Conservation (phyloP, 441 rosid species). For the Geranium incanum region DNA sequence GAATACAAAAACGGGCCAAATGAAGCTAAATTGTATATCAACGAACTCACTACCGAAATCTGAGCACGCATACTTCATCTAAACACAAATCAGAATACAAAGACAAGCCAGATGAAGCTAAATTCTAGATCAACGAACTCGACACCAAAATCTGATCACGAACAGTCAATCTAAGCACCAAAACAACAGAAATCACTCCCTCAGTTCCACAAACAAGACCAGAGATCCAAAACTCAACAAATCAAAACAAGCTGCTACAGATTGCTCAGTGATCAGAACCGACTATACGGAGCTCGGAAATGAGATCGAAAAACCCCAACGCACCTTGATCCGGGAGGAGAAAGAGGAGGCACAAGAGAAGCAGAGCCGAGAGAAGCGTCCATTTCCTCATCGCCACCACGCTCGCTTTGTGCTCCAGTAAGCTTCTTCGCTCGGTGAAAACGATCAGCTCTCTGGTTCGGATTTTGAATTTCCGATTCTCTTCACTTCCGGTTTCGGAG, state of each 20-base stretch:
- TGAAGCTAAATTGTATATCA: not conserved
- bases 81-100: too few species aligned
- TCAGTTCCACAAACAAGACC: too few species aligned
- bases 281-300: not conserved
- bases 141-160: too few species aligned
- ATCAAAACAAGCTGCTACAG: not conserved
- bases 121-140: too few species aligned
- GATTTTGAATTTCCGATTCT: not conserved
- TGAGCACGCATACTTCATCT: too few species aligned
- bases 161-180: too few species aligned
- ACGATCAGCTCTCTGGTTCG: not conserved
- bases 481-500: not conserved
- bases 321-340: slow-evolving; percentile 84
- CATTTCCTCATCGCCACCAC: slow-evolving; percentile 63
- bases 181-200: too few species aligned
- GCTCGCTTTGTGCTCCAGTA: not conserved
- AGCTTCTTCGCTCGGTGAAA: slow-evolving; percentile 23
- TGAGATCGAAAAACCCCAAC: not conserved
- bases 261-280: not conserved
- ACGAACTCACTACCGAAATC: not conserved
- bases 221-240: not conserved
- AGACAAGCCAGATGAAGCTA: too few species aligned
- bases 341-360: slow-evolving; percentile 56
- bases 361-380: slow-evolving; percentile 72
- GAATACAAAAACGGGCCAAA: too few species aligned